Conservation (phyloP, 1,284 basidiomycete genomes). For the Tilletia indica region DNA sequence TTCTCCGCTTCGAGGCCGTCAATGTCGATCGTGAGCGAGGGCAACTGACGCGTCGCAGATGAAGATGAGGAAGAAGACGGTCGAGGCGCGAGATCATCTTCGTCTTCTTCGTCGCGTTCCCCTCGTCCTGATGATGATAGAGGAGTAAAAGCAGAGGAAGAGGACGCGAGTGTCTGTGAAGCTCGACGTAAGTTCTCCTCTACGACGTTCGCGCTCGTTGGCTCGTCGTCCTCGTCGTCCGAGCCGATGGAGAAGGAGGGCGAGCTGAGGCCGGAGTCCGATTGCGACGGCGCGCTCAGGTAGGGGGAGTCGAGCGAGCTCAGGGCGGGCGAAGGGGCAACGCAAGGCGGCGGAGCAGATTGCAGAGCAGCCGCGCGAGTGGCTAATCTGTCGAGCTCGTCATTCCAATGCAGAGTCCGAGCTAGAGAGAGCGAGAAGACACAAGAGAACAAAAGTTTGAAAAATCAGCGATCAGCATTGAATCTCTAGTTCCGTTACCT, state of each 20-base stretch:
- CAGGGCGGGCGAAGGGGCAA: neutral
- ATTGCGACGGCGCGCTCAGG: neutral
- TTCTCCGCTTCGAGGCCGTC: constrained; percentile 2
- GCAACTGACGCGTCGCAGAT: constrained; percentile 1
- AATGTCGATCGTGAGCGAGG: constrained; percentile 4
- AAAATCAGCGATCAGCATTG: too few species aligned
- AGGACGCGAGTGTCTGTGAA: constrained; percentile 5
- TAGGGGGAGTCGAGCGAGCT: constrained; percentile 4
- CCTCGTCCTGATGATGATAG: too few species aligned
- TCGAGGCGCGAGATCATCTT: neutral
- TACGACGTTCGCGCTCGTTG: neutral
- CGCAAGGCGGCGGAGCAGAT: neutral
- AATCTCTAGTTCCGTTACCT: too few species aligned
- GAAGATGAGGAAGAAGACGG: neutral
- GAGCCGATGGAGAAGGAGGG: constrained; percentile 46
- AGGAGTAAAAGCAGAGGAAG: neutral
- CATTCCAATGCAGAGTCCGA: constrained; percentile 33
- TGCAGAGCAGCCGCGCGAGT: constrained; percentile 25
- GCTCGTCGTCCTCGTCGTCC: constrained; percentile 39
- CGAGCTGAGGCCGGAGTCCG: constrained; percentile 32
- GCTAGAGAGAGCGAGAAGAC: constrained; percentile 2
- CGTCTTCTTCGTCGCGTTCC: neutral
- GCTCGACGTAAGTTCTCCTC: constrained; percentile 1
- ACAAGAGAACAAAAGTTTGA: neutral
- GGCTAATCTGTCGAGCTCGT: constrained; percentile 37